These are phyloP conservation scores for Backusella macrospora DNA, from an alignment of 192 early-diverging fungal species.

Conservation along the genomic window DNA sequence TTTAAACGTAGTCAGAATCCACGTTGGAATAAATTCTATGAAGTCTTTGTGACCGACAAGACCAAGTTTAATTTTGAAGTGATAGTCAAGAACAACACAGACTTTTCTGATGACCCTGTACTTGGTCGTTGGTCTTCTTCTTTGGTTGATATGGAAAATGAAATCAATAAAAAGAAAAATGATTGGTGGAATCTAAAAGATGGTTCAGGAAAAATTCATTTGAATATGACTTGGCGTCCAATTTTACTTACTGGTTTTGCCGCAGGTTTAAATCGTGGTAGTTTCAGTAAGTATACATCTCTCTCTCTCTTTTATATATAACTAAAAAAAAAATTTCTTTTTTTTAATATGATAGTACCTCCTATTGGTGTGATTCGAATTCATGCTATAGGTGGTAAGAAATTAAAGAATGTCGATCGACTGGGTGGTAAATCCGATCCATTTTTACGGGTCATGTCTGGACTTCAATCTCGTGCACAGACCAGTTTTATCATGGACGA, in stretches of 20 bases:
- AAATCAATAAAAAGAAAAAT: slow-evolving; percentile 43
- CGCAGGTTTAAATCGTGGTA: slow-evolving; percentile 55
- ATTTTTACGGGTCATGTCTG: slow-evolving; percentile 75
- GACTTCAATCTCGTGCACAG: slow-evolving; percentile 62
- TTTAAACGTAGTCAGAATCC: slow-evolving; percentile 79
- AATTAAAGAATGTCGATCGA: slow-evolving; percentile 83
- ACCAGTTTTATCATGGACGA: slow-evolving; percentile 82
- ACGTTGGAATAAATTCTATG: slow-evolving; percentile 73
- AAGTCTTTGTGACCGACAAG: slow-evolving; percentile 74
- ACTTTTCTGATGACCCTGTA: slow-evolving; percentile 48
- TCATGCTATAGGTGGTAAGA: slow-evolving; percentile 70
- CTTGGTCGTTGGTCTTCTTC: slow-evolving; percentile 41
- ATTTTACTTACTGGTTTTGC: slow-evolving; percentile 64
- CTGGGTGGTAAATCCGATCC: slow-evolving; percentile 88
- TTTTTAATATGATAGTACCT: slow-evolving; percentile 30
- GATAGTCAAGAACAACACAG: slow-evolving; percentile 56
- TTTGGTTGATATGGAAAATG: slow-evolving; percentile 34
- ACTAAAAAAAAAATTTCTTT: not conserved
- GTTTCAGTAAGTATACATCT: slow-evolving; percentile 42
- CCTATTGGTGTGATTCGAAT: slow-evolving; percentile 82
- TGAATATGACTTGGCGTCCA: slow-evolving; percentile 70
- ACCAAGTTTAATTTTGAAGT: slow-evolving; percentile 60
- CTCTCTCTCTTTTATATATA: slow-evolving; percentile 23
- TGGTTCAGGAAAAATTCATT: slow-evolving; percentile 46
- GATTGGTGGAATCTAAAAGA: slow-evolving; percentile 46